Conservation (phyloP, 2,329 filamentous ascomycete species). For the Macroventuria anomochaeta region DNA sequence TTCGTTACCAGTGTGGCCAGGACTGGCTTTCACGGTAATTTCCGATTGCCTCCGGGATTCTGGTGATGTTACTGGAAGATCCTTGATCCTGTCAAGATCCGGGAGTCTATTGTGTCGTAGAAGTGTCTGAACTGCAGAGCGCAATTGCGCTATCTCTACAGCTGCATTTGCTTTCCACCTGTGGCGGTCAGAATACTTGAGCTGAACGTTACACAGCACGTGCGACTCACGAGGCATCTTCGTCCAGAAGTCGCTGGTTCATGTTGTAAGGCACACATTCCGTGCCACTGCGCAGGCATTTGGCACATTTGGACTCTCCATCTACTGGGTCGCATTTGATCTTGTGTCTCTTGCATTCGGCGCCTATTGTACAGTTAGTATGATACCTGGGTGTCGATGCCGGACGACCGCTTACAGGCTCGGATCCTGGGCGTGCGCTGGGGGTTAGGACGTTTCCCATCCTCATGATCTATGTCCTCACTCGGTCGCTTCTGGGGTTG, state of each 20-base stretch:
- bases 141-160: conserved; percentile 34
- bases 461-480: conserved; percentile 38
- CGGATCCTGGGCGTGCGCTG: conserved; percentile 32
- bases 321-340: conserved; percentile 44
- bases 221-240: conserved; percentile 40
- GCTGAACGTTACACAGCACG: neutral
- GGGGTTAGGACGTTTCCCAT: conserved; percentile 36
- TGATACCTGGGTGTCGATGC: neutral
- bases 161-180: conserved; percentile 45
- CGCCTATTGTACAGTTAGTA: conserved; percentile 27
- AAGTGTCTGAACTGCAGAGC: conserved; percentile 37
- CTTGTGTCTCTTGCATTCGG: conserved; percentile 46
- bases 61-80: conserved; percentile 20
- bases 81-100: conserved; percentile 24
- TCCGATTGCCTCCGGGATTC: conserved; percentile 15
- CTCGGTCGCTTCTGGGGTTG: conserved; percentile 36
- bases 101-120: conserved; percentile 38
- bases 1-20: conserved; percentile 34
- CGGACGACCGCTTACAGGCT: conserved; percentile 32
- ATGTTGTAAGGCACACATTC: conserved; percentile 77
- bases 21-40: conserved; percentile 25
- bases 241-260: conserved; percentile 42
- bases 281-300: conserved; percentile 60
- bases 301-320: conserved; percentile 42
- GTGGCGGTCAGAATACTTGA: neutral